Conservation (phyloP, 805 yeast species). For the Debaryomyces tyrocola region DNA sequence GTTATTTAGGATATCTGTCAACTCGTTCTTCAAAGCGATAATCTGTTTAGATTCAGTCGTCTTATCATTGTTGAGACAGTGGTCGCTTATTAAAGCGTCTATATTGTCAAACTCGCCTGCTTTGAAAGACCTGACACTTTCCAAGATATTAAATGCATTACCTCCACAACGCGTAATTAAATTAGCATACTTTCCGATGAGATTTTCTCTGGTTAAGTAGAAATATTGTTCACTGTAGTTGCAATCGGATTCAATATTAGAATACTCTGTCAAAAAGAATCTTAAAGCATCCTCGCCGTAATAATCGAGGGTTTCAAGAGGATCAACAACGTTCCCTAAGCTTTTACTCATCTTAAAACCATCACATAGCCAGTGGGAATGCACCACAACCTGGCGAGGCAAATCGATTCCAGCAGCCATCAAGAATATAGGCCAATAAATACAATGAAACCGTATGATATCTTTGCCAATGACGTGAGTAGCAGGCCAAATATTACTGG, state of each 20-base stretch:
- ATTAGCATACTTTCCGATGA: constrained; percentile 84
- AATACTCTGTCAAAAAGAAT: constrained; percentile 72
- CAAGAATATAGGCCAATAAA: constrained; percentile 91
- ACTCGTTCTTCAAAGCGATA: constrained; percentile 12
- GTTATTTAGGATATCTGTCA: constrained; percentile 32
- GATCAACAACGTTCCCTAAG: constrained; percentile 92
- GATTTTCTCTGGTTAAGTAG: constrained; percentile 53
- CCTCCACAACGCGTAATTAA: constrained; percentile 74
- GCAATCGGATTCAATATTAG: constrained; percentile 74
- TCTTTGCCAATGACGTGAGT: constrained; percentile 91
- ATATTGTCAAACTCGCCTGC: constrained; percentile 21
- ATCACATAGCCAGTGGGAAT: constrained; percentile 89
- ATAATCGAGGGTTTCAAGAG: constrained; percentile 56
- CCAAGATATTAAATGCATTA: constrained; percentile 56
- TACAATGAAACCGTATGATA: constrained; percentile 81
- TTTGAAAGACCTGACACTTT: constrained; percentile 37
- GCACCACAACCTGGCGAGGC: constrained; percentile 80
- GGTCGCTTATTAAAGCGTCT: constrained; percentile 17
- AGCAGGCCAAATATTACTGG: constrained; percentile 55
- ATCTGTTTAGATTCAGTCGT: constrained; percentile 11
- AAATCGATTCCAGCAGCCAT: constrained; percentile 74
- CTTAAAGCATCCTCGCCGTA: constrained; percentile 77
- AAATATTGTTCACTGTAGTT: constrained; percentile 68
- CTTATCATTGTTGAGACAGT: constrained; percentile 1
- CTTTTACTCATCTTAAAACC: constrained; percentile 95